Evolutionary conservation across 2,329 filamentous ascomycete genomes (phyloP), one percentile per base, ranked within the genome.

Genomic region (Botrytis galanthina): DNA sequence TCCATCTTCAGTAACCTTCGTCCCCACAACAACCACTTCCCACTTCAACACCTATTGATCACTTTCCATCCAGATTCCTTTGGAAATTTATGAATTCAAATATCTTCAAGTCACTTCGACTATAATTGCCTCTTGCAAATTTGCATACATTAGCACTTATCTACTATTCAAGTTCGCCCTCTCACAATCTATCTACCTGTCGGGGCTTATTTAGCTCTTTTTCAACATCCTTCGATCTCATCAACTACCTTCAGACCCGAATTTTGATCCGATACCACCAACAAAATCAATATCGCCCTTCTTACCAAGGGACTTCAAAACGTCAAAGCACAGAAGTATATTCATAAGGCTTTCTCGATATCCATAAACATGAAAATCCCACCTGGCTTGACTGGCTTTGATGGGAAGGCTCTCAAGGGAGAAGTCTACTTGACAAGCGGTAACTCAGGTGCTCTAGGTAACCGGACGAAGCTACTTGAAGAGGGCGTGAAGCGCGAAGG

Each of bases 401-500:
- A 71, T 44, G 66, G 72, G 63, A 60, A 71, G 18, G n/a, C n/a
- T 57, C 29, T 71, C 14, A 71, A 59, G 29, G 72, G 72, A 44
- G 66, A 70, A 42, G 39, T 73, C 29, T 32, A 9, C 35, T 63
- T 73, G 57, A 61, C 39, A 54, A 48, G 35, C 6, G 57, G 66
- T 3, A 54, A 54, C 48, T 54, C 48, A 7, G 48, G 48, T n/a
- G 3, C 26, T n/a, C 48, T 12, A 16, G 44, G 64, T 16, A 54
- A 63, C n/a, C n/a, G 37, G 26, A 51, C 64, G 26, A 57, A 59
- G 26, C 63, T 74, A 8, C 42, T 44, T 9, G 77, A 76, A 72
- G 74, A 61, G 63, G 73, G 51, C 14, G 37, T 72, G 12, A 51
- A 22, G 22, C 37, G 22, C 9, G 62, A 67, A 48, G 74, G 72